phyloP scores from a whole-genome alignment of 2,329 filamentous ascomycete genomes.

The Lecanicillium sp. region DNA sequence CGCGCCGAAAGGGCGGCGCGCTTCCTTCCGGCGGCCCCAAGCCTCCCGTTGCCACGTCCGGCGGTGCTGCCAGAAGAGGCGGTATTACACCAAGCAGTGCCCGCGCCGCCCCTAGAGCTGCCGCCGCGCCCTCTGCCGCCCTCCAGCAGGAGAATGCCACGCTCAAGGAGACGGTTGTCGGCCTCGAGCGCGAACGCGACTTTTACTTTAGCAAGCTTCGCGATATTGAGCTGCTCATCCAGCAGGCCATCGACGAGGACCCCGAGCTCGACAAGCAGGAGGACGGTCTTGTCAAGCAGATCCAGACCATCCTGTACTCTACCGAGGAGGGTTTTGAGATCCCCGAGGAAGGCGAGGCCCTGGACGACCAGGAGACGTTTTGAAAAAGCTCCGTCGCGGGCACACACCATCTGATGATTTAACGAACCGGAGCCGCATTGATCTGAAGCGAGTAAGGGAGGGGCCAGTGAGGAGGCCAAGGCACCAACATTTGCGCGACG shows the following conservation, averaged over 20 bases:
- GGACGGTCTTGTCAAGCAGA: constrained; percentile 85
- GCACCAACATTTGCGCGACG: not conserved
- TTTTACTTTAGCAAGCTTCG: constrained; percentile 99
- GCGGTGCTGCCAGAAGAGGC: constrained; percentile 45
- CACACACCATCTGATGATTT: constrained; percentile 7
- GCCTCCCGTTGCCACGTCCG: constrained; percentile 42
- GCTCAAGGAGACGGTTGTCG: constrained; percentile 91
- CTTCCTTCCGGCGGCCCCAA: constrained; percentile 46
- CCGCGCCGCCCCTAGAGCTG: constrained; percentile 40
- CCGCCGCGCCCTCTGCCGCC: constrained; percentile 59
- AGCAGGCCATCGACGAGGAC: constrained; percentile 87
- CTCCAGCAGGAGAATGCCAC: constrained; percentile 80
- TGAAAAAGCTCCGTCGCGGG: constrained; percentile 33
- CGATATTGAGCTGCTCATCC: constrained; percentile 91
- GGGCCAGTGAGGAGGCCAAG: not conserved
- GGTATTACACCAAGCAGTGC: constrained; percentile 57
- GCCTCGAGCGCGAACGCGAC: constrained; percentile 91
- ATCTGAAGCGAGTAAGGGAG: not conserved
- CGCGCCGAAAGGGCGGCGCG: constrained; percentile 72
- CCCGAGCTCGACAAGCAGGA: constrained; percentile 93
- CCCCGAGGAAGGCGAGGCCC: constrained; percentile 66
- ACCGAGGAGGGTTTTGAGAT: constrained; percentile 94
- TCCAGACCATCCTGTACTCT: constrained; percentile 94
- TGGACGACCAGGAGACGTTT: constrained; percentile 77
- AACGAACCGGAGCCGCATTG: constrained; percentile 9